phyloP scores from a whole-genome alignment of 2,329 filamentous ascomycete species.

The Pestalotiopsis sp. region DNA sequence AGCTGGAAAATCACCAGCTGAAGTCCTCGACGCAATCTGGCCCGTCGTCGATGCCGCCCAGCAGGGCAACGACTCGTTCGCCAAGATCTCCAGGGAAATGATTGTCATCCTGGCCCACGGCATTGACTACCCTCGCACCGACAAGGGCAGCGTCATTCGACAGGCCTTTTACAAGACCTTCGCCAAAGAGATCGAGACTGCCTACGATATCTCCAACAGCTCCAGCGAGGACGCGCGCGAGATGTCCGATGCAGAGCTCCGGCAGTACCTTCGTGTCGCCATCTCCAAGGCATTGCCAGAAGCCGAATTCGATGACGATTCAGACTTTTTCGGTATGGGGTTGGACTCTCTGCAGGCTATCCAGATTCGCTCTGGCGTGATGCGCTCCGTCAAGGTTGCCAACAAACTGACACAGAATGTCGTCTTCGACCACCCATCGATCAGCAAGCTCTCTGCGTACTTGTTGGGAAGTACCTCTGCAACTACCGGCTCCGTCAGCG shows the following conservation, averaged over 20 bases:
- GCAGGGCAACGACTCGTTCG: constrained; percentile 31
- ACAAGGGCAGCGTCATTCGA: constrained; percentile 58
- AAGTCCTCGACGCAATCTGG: constrained; percentile 35
- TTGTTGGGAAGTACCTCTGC: constrained; percentile 32
- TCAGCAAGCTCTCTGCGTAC: constrained; percentile 46
- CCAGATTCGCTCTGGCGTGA: constrained; percentile 54
- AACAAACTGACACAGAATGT: constrained; percentile 57
- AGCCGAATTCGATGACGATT: constrained; percentile 36
- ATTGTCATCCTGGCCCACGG: constrained; percentile 49
- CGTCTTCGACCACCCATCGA: constrained; percentile 59
- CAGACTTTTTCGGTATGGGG: constrained; percentile 62
- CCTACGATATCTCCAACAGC: constrained; percentile 35
- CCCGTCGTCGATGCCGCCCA: constrained; percentile 37
- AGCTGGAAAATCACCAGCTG: constrained; percentile 21
- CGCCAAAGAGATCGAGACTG: constrained; percentile 43
- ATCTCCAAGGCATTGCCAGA: constrained; percentile 28
- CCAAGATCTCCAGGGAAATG: constrained; percentile 49
- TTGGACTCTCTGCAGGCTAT: constrained; percentile 64
- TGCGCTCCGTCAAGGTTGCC: constrained; percentile 52
- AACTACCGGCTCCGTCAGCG: constrained; percentile 16
- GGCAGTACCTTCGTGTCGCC: constrained; percentile 34
- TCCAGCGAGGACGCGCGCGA: constrained; percentile 17
- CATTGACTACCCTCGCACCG: constrained; percentile 48
- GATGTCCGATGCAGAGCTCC: constrained; percentile 12
- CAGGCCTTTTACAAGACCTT: constrained; percentile 49